These are phyloP conservation scores for Huiozyma naganishii DNA, from an alignment of 805 yeast species.

Conservation along the genomic window DNA sequence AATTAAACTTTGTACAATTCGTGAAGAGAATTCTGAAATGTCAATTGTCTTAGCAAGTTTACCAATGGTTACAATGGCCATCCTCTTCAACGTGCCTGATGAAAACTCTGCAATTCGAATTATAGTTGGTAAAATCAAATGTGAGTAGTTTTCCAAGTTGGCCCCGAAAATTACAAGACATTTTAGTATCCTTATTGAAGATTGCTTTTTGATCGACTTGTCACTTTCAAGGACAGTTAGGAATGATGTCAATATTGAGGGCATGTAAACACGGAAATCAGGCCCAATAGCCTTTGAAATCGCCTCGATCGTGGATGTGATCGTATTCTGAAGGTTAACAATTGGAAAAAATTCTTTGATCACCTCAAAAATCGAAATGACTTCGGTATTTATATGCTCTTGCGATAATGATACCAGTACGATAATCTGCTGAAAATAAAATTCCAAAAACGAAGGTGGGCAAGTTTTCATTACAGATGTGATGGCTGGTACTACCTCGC, in stretches of 20 bases:
- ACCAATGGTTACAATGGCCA: slow-evolving; percentile 77
- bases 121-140: slow-evolving; percentile 76
- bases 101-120: slow-evolving; percentile 73
- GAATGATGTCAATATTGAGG: slow-evolving; percentile 65
- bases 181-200: slow-evolving; percentile 63
- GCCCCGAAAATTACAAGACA: slow-evolving; percentile 81
- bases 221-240: slow-evolving; percentile 69
- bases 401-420: slow-evolving; percentile 72
- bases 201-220: slow-evolving; percentile 45
- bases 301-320: slow-evolving; percentile 71
- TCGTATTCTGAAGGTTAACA: slow-evolving; percentile 61
- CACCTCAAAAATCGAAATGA: slow-evolving; percentile 62
- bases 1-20: slow-evolving; percentile 78
- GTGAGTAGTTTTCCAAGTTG: slow-evolving; percentile 80
- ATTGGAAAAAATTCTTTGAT: slow-evolving; percentile 62
- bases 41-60: slow-evolving; percentile 63
- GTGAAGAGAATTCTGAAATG: slow-evolving; percentile 77
- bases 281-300: slow-evolving; percentile 81
- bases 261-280: slow-evolving; percentile 78
- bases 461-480: slow-evolving; percentile 74
- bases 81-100: slow-evolving; percentile 43
- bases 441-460: slow-evolving; percentile 68
- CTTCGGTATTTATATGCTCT: slow-evolving; percentile 78
- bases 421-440: slow-evolving; percentile 81
- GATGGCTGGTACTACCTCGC: slow-evolving; percentile 81